Evolutionary conservation across 306 rosid species (phyloP), one percentile per base, ranked within the genome.

Genomic region (Trifolium dubium): DNA sequence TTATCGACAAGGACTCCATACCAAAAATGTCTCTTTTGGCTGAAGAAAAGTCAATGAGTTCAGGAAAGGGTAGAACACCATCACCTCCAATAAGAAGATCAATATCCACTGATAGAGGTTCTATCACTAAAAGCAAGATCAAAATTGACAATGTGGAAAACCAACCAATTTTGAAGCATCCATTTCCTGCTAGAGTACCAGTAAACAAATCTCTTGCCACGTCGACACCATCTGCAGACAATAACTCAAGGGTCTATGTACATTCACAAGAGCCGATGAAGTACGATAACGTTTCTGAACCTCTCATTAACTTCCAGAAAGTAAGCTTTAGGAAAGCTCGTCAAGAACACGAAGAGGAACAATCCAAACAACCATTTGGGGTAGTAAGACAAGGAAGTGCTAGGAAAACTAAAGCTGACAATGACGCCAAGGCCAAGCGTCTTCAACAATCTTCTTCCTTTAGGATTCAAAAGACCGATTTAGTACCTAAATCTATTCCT

Each of bases 1-100:
- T 84, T 29, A 60, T 71, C 2, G 98, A 93, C 71, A 91, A 85
- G 79, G 97, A 94, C 39, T 66, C 77, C 30, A 59, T 77, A 10
- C 86, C 83, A 31, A 94, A 79, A 82, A 87, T 82, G 80, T 76
- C 88, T 56, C 77, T 86, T 80, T 64, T 77, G 34, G 62, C 74
- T 58, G 97, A 93, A 85, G 97, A 93, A 83, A 83, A 78, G 72
- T 37, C 72, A 69, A 77, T 67, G 46, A 85, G 85, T 81, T 84
- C 89, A 19, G 82, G 89, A 73, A 89, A 80, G 56, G 83, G 64
- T 30, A 89, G 96, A 77, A 84, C 96, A 64, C 98, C 97, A 17
- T 91, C 98, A 14, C 96, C 98, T 64, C 90, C 98, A 3, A 69
- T 88, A 46, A 87, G 90, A 68, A 87, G 97, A 84, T 94, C 98